Evolutionary conservation across 768 basidiomycete genomes (phyloP).

Genomic region (Chalciporus sphaerocephalus): DNA sequence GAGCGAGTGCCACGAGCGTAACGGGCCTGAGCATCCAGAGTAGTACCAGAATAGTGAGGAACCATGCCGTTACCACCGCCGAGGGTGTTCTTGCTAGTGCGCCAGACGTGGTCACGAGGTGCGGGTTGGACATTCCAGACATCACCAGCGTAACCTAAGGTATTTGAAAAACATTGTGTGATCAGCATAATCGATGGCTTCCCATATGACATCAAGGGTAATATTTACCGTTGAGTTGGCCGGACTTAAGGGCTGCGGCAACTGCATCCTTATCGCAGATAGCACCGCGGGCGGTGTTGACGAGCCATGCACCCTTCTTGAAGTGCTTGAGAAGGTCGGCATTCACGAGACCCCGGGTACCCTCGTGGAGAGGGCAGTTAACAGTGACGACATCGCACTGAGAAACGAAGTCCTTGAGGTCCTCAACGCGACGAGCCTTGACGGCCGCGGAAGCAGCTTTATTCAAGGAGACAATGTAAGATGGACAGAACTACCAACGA

Average conservation of each 20-base stretch:
- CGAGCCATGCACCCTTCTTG: slow-evolving; percentile 90
- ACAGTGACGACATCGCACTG: slow-evolving; percentile 81
- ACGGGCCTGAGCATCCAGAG: slow-evolving; percentile 82
- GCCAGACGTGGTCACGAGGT: slow-evolving; percentile 82
- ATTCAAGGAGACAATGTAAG: neutral
- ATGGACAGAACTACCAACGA: neutral
- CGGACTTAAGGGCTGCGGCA: slow-evolving; percentile 67
- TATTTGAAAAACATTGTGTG: neutral
- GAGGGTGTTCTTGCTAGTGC: slow-evolving; percentile 73
- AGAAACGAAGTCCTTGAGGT: slow-evolving; percentile 58
- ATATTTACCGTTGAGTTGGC: slow-evolving; percentile 57
- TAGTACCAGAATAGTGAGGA: slow-evolving; percentile 84
- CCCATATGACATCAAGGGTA: neutral
- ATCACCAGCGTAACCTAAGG: slow-evolving; percentile 43
- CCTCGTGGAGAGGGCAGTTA: slow-evolving; percentile 86
- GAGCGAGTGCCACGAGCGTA: slow-evolving; percentile 71
- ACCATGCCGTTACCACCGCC: slow-evolving; percentile 90
- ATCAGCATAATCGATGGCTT: neutral
- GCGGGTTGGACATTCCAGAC: slow-evolving; percentile 89
- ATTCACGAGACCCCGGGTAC: slow-evolving; percentile 76
- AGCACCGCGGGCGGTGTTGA: slow-evolving; percentile 91
- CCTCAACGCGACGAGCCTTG: slow-evolving; percentile 68
- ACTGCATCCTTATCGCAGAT: slow-evolving; percentile 85
- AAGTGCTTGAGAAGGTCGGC: slow-evolving; percentile 78
- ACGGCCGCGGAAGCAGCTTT: slow-evolving; percentile 62